Conservation (phyloP, 164 flowering plant species). For the Sextonia rubra region DNA sequence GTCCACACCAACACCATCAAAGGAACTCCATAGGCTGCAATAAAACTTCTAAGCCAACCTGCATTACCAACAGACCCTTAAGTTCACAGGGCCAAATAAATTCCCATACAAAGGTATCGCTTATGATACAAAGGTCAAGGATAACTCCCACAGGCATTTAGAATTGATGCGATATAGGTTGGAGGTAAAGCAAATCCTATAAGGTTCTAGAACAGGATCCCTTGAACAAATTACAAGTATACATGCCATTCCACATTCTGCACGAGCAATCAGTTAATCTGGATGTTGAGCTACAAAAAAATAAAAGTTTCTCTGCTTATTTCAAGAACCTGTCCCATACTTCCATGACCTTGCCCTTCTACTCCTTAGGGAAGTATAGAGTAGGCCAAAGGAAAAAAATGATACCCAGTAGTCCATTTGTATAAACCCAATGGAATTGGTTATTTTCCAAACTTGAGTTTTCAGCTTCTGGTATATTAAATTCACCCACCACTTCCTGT, state of each 20-base stretch:
- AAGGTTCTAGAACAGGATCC: no score
- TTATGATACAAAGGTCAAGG: no score
- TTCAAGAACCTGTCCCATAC: slow-evolving; percentile 45
- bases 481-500: slow-evolving; percentile 50
- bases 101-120: no score
- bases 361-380: slow-evolving; percentile 47
- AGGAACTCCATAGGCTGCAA: slow-evolving; percentile 58
- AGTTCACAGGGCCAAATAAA: not conserved
- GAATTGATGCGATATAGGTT: no score
- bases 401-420: slow-evolving; percentile 46
- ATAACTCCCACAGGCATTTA: no score
- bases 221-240: no score
- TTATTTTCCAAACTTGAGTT: slow-evolving; percentile 16
- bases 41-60: slow-evolving; percentile 43
- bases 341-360: slow-evolving; percentile 59
- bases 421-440: slow-evolving; percentile 45
- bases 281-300: no score
- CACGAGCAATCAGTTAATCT: no score
- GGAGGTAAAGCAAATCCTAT: no score
- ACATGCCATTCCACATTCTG: no score
- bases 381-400: slow-evolving; percentile 47
- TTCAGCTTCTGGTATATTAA: slow-evolving; percentile 27
- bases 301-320: no score
- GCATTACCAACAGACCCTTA: not conserved
- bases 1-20: slow-evolving; percentile 49